Conservation (phyloP, 352 stramenopile species). For the Phytophthora litchii region DNA sequence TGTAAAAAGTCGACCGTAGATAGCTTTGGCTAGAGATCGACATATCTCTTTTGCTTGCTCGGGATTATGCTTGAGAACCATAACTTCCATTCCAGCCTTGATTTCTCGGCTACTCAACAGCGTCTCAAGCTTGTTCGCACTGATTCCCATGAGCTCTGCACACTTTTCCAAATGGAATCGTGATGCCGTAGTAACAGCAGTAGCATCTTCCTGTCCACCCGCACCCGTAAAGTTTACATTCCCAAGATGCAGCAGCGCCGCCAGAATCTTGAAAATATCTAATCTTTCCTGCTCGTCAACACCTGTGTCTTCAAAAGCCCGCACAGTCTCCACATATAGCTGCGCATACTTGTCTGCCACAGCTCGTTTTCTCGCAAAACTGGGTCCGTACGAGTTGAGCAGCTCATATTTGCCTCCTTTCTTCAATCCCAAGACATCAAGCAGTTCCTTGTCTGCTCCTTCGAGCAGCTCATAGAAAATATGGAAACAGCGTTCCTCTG, state of each 20-base stretch:
- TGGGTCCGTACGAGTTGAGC: slow-evolving; percentile 83
- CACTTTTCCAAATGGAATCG: slow-evolving; percentile 76
- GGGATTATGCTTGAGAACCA: slow-evolving; percentile 77
- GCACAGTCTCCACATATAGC: slow-evolving; percentile 66
- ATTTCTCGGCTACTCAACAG: slow-evolving; percentile 92
- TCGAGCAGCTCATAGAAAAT: slow-evolving; percentile 97
- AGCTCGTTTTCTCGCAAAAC: slow-evolving; percentile 33
- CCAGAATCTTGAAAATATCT: slow-evolving; percentile 76
- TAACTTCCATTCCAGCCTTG: slow-evolving; percentile 90
- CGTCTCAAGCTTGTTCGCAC: slow-evolving; percentile 77
- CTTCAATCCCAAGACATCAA: slow-evolving; percentile 68
- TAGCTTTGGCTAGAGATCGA: slow-evolving; percentile 95
- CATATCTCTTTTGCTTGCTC: slow-evolving; percentile 89
- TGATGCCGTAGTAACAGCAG: slow-evolving; percentile 45
- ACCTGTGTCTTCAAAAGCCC: slow-evolving; percentile 81
- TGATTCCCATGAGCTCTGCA: slow-evolving; percentile 89
- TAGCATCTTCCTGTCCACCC: slow-evolving; percentile 48
- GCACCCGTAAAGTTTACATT: slow-evolving; percentile 90
- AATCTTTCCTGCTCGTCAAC: slow-evolving; percentile 52
- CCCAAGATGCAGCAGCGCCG: slow-evolving; percentile 94
- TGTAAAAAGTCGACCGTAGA: slow-evolving; percentile 96
- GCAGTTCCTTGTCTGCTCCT: slow-evolving; percentile 64
- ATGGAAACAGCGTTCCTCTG: slow-evolving; percentile 94
- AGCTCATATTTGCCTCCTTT: slow-evolving; percentile 85
- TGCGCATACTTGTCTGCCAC: slow-evolving; percentile 59